A percentile compares a stretch with the other conserved stretches of the same genome.
phyloP scores from a whole-genome alignment of 75 land plant genomes.

The Pinus albicaulis region DNA sequence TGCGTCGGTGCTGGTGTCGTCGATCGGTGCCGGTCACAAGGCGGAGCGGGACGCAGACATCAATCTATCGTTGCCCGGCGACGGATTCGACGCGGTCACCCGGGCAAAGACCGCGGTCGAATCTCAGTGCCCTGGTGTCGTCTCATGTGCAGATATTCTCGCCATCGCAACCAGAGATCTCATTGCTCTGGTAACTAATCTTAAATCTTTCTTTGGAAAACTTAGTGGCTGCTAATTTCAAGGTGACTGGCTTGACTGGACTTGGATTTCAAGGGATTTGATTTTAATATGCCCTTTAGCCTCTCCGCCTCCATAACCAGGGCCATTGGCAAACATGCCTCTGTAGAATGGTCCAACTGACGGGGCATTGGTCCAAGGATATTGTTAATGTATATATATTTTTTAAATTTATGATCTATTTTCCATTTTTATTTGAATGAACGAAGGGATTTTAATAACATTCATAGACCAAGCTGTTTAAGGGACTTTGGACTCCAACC shows the following conservation, averaged over 20 bases:
- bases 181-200: slow-evolving; percentile 18
- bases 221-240: background rate
- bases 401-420: too few species aligned
- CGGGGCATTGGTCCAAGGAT: too few species aligned
- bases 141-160: slow-evolving; percentile 89
- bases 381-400: too few species aligned
- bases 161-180: slow-evolving; percentile 70
- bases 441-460: too few species aligned
- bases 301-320: too few species aligned
- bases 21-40: slow-evolving; percentile 46
- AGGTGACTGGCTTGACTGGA: background rate
- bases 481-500: too few species aligned
- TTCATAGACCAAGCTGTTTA: too few species aligned
- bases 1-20: slow-evolving; percentile 66
- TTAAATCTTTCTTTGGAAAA: background rate
- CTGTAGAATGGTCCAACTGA: too few species aligned
- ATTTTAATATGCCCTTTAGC: too few species aligned
- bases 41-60: slow-evolving; percentile 85
- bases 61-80: slow-evolving; percentile 86
- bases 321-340: too few species aligned
- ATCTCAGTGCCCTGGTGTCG: slow-evolving; percentile 68
- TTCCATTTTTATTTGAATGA: too few species aligned
- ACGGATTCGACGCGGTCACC: slow-evolving; percentile 74
- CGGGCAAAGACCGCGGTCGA: slow-evolving; percentile 81
- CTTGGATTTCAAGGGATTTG: background rate